phyloP scores from a whole-genome alignment of 352 stramenopile species.

The Phytopythium mirpurense region DNA sequence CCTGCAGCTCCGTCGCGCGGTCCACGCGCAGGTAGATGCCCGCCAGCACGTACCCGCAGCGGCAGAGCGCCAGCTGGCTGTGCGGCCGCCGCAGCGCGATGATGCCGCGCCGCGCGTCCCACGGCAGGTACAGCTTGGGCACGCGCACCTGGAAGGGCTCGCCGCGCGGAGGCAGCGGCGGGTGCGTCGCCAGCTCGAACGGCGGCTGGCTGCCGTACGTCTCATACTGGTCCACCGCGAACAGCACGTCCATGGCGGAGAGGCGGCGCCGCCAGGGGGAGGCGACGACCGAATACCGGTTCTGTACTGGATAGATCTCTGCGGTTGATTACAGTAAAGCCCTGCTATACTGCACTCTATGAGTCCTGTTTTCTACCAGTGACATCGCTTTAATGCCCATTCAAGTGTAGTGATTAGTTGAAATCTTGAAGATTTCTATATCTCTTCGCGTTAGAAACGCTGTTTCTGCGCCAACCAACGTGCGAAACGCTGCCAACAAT shows the following conservation, averaged over 20 bases:
- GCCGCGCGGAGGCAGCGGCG: slow-evolving; percentile 34
- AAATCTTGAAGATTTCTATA: neutral
- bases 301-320: too few species aligned
- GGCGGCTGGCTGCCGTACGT: slow-evolving; percentile 38
- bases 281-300: too few species aligned
- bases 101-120: slow-evolving; percentile 56
- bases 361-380: neutral
- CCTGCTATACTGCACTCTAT: neutral
- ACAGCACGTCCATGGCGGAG: slow-evolving; percentile 66
- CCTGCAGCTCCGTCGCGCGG: slow-evolving; percentile 33
- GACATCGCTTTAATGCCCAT: neutral
- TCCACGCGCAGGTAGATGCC: slow-evolving; percentile 68
- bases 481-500: slow-evolving; percentile 1
- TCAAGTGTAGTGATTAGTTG: neutral
- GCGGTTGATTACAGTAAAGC: neutral
- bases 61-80: slow-evolving; percentile 62
- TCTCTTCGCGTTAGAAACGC: too few species aligned
- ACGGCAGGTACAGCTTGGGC: slow-evolving; percentile 60
- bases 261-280: neutral
- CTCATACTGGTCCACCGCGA: slow-evolving; percentile 52
- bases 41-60: slow-evolving; percentile 75
- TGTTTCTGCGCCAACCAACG: slow-evolving; percentile 4
- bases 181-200: slow-evolving; percentile 57
- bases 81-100: slow-evolving; percentile 71
- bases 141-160: slow-evolving; percentile 57